Evolutionary conservation across 1,139 yeast species (phyloP).

Genomic region (Kodamaea derodonti): DNA sequence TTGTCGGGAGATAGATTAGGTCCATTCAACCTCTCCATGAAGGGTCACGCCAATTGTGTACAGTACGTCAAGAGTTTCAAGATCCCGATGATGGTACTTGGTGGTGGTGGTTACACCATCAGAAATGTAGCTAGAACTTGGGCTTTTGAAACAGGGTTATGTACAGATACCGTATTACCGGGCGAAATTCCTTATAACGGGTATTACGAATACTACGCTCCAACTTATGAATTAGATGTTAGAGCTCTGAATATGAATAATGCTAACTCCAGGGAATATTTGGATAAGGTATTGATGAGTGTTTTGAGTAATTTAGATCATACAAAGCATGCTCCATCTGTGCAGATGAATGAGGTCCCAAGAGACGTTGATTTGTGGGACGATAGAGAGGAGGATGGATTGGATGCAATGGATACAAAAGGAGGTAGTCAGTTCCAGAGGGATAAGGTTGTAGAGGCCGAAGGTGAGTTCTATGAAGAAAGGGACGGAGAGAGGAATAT

Average conservation of each 20-base stretch:
- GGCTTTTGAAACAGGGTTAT: conserved; percentile 90
- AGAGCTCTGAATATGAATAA: conserved; percentile 95
- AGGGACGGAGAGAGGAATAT: conserved; percentile 50
- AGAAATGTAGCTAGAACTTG: conserved; percentile 94
- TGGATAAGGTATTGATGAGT: conserved; percentile 77
- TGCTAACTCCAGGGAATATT: conserved; percentile 89
- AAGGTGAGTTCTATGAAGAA: conserved; percentile 63
- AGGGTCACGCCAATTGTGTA: conserved; percentile 95
- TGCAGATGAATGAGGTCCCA: conserved; percentile 89
- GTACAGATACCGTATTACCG: conserved; percentile 74
- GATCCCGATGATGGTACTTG: conserved; percentile 84
- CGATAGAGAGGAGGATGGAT: conserved; percentile 75
- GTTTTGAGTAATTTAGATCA: conserved; percentile 76
- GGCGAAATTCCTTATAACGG: conserved; percentile 91
- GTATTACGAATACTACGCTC: conserved; percentile 95
- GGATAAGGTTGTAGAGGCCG: conserved; percentile 64
- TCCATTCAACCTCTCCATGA: conserved; percentile 85
- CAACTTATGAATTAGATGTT: conserved; percentile 89
- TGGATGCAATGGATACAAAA: conserved; percentile 74
- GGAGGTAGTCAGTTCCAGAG: conserved; percentile 88
- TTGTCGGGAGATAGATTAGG: conserved; percentile 89
- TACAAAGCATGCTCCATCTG: conserved; percentile 93
- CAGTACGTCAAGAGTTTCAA: conserved; percentile 83
- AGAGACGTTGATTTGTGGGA: conserved; percentile 66
- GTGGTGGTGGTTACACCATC: conserved; percentile 99